phyloP scores from a whole-genome alignment of 129 eudicot genomes.

The Cynara cardunculus region DNA sequence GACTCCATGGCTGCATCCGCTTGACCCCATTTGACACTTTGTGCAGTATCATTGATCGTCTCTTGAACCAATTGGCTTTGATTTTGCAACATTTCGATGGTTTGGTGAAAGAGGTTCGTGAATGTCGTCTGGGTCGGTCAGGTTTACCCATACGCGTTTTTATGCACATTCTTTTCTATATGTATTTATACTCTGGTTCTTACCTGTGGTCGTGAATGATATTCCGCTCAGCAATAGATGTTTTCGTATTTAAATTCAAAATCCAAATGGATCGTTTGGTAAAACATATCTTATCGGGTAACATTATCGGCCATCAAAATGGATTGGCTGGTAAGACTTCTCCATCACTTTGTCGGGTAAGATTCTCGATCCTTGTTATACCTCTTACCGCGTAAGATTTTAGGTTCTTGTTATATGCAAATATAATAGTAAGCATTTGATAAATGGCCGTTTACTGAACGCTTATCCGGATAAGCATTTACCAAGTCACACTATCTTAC shows the following conservation, averaged over 20 bases:
- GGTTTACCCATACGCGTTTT: neutral
- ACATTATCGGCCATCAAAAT: too few species aligned
- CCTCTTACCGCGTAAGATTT: too few species aligned
- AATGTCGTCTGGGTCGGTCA: conserved; percentile 7
- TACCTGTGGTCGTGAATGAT: neutral
- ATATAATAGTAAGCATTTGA: too few species aligned
- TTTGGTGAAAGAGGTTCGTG: neutral
- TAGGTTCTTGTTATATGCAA: too few species aligned
- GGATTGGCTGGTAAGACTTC: too few species aligned
- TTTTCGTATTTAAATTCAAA: neutral
- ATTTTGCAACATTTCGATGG: neutral
- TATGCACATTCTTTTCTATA: conserved; percentile 38
- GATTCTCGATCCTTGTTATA: too few species aligned
- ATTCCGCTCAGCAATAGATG: conserved; percentile 9
- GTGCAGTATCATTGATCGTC: conserved; percentile 11
- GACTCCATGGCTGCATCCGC: conserved; percentile 82
- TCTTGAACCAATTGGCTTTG: neutral
- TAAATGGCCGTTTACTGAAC: too few species aligned
- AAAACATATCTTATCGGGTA: too few species aligned
- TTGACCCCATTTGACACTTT: conserved; percentile 24
- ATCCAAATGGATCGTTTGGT: neutral
- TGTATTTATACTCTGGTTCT: conserved; percentile 22
- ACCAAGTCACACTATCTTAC: too few species aligned
- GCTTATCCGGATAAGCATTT: too few species aligned
- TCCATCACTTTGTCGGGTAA: too few species aligned